Percentiles rank a stretch among this genome's conserved stretches.
Conservation (phyloP, 1,284 basidiomycete species). For the Agroathelia rolfsii region DNA sequence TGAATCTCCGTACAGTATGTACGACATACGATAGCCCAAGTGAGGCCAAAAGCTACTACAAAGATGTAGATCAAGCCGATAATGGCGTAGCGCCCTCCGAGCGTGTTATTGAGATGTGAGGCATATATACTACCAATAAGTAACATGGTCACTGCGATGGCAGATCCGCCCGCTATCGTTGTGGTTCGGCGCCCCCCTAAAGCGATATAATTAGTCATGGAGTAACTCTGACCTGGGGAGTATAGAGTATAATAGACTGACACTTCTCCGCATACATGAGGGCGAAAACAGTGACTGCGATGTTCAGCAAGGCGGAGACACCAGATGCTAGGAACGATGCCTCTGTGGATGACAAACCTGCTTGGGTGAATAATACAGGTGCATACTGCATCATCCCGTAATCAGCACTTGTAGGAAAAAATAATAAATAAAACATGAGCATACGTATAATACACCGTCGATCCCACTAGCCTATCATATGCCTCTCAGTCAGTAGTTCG, state of each 20-base stretch:
- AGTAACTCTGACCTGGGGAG: background rate
- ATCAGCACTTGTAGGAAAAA: background rate
- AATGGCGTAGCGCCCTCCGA: constrained; percentile 29
- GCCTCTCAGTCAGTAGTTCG: too few relatives aligned
- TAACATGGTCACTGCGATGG: constrained; percentile 28
- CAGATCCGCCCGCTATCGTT: constrained; percentile 33
- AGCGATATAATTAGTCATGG: constrained; percentile 5
- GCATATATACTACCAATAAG: constrained; percentile 36
- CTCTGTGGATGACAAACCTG: constrained; percentile 32
- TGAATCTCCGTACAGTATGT: constrained; percentile 33
- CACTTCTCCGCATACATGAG: constrained; percentile 34
- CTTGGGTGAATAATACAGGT: constrained; percentile 40
- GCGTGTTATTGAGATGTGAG: constrained; percentile 20
- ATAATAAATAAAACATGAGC: constrained; percentile 21
- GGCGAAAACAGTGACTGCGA: constrained; percentile 31
- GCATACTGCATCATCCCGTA: constrained; percentile 31
- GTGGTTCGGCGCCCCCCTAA: constrained; percentile 33
- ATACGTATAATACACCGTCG: too few relatives aligned
- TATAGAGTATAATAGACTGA: constrained; percentile 9
- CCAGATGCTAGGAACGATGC: constrained; percentile 44
- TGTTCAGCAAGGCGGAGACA: constrained; percentile 37
- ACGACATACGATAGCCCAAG: constrained; percentile 27
- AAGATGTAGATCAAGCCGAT: constrained; percentile 40
- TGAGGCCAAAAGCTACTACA: constrained; percentile 28
- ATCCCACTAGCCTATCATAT: constrained; percentile 21